Evolutionary conservation across 2,329 filamentous ascomycete genomes (phyloP).

Genomic region (Gaeumannomyces sp.): DNA sequence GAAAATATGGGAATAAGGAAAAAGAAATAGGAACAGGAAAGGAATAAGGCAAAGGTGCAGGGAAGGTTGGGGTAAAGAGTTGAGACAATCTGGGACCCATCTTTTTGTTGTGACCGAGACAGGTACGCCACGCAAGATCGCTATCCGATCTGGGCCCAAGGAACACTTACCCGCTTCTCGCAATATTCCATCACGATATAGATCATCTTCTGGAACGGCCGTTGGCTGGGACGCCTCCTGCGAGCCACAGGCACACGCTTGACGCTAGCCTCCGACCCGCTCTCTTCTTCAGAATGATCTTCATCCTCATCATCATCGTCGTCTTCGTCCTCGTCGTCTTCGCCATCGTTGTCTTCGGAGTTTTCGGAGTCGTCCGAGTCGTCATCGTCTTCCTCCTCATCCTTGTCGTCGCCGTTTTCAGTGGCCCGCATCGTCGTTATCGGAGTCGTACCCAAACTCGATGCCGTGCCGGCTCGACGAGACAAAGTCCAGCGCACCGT

Average conservation of each 20-base stretch:
- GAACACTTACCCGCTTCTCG: slow-evolving; percentile 63
- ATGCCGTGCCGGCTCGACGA: slow-evolving; percentile 75
- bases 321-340: slow-evolving; percentile 16
- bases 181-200: slow-evolving; percentile 99
- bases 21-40: too few relatives aligned
- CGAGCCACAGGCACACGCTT: neutral
- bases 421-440: slow-evolving; percentile 28
- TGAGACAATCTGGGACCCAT: too few relatives aligned
- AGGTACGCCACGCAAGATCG: too few relatives aligned
- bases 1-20: too few relatives aligned
- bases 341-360: slow-evolving; percentile 14
- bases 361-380: slow-evolving; percentile 19
- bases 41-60: too few relatives aligned
- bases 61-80: too few relatives aligned
- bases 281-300: neutral
- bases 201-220: slow-evolving; percentile 63
- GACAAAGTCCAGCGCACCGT: slow-evolving; percentile 85
- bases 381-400: slow-evolving; percentile 34
- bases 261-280: neutral
- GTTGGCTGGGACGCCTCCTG: slow-evolving; percentile 30
- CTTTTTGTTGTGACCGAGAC: too few relatives aligned
- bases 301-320: slow-evolving; percentile 5
- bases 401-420: slow-evolving; percentile 31
- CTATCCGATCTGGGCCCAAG: too few relatives aligned
- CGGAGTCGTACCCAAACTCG: slow-evolving; percentile 62